A percentile compares a stretch with the other conserved stretches of the same genome.
phyloP scores from a whole-genome alignment of 2,329 filamentous ascomycete genomes.

The Graphium sp. region DNA sequence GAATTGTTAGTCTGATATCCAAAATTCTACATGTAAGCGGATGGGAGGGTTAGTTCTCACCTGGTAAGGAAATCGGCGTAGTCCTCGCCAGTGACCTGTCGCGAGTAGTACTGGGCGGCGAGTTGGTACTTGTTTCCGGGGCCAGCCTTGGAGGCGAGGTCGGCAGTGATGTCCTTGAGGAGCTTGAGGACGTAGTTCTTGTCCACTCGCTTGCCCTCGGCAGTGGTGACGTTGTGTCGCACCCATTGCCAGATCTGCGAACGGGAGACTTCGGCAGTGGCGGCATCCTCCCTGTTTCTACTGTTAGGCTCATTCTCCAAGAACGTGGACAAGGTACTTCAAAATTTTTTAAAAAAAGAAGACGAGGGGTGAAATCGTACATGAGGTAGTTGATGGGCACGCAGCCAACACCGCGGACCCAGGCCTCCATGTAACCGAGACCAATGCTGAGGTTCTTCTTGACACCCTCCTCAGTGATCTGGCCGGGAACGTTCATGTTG shows the following conservation, averaged over 20 bases:
- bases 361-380: slow-evolving; percentile 24
- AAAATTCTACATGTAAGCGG: slow-evolving; percentile 3
- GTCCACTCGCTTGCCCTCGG: slow-evolving; percentile 82
- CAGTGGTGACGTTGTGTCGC: slow-evolving; percentile 53
- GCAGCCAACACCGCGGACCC: slow-evolving; percentile 86
- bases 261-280: slow-evolving; percentile 88
- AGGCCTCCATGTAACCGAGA: slow-evolving; percentile 96
- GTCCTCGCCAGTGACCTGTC: slow-evolving; percentile 90
- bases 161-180: slow-evolving; percentile 69
- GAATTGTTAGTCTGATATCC: slow-evolving; percentile 6
- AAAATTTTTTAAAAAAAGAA: too few species aligned
- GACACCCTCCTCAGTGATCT: slow-evolving; percentile 86
- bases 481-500: slow-evolving; percentile 94
- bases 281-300: slow-evolving; percentile 61
- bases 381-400: slow-evolving; percentile 97
- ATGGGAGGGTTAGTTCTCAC: slow-evolving; percentile 28
- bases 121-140: slow-evolving; percentile 86
- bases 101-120: slow-evolving; percentile 81
- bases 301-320: too few species aligned
- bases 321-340: too few species aligned
- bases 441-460: slow-evolving; percentile 96
- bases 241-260: slow-evolving; percentile 97
- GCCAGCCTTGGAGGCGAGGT: slow-evolving; percentile 55
- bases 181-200: slow-evolving; percentile 80
- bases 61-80: slow-evolving; percentile 90